Conservation (phyloP, 441 rosid genomes). For the Pelargonium citronellum region DNA sequence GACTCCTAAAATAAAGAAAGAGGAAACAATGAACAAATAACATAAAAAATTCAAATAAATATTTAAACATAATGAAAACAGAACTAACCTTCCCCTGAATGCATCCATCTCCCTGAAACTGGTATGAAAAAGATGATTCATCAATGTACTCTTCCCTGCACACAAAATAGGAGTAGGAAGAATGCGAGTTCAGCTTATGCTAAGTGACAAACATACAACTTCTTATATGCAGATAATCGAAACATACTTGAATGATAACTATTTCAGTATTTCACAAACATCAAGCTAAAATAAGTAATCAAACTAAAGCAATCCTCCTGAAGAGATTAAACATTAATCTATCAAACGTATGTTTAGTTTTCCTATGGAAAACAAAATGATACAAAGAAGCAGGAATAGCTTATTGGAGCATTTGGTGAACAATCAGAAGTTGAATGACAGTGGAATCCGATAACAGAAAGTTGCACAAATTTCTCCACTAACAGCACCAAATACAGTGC, state of each 20-base stretch:
- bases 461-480: neutral
- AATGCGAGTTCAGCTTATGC: slow-evolving; percentile 7
- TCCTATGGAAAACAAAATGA: neutral
- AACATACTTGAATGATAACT: neutral
- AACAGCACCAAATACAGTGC: slow-evolving; percentile 1
- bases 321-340: neutral
- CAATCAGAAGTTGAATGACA: neutral
- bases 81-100: slow-evolving; percentile 53
- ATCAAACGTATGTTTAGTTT: neutral
- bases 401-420: neutral
- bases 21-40: neutral
- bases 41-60: neutral
- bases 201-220: neutral
- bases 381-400: neutral
- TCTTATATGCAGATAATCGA: neutral
- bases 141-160: slow-evolving; percentile 74
- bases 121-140: slow-evolving; percentile 77
- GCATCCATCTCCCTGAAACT: slow-evolving; percentile 90
- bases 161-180: slow-evolving; percentile 1
- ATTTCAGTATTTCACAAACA: neutral
- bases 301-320: neutral
- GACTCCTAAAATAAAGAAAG: slow-evolving; percentile 47
- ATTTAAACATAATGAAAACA: slow-evolving; percentile 9
- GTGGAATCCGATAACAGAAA: neutral
- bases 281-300: neutral